Percentiles rank a stretch among this genome's conserved stretches.
Conservation (phyloP, 148 eudicot genomes). For the Chenopodium formosanum region DNA sequence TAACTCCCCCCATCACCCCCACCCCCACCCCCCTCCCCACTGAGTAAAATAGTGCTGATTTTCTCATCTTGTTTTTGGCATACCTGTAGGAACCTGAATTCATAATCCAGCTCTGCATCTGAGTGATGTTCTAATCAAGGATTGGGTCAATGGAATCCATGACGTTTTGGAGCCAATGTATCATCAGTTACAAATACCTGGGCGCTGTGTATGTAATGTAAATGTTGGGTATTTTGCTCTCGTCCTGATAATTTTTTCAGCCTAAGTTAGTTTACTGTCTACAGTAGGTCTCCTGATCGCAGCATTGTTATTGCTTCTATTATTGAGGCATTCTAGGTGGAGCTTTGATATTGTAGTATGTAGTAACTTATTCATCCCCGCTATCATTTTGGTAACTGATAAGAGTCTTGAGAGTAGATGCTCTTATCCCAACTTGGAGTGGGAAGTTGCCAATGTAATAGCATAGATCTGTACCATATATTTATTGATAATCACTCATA, state of each 20-base stretch:
- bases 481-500: not conserved
- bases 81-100: constrained; percentile 17
- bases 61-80: not conserved
- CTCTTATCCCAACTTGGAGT: constrained; percentile 4
- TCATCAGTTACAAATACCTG: not conserved
- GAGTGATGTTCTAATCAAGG: not conserved
- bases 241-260: not conserved
- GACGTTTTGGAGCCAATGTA: not conserved
- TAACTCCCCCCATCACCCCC: too few species aligned
- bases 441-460: constrained; percentile 7
- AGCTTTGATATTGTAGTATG: constrained; percentile 16
- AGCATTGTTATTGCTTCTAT: not conserved
- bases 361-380: not conserved
- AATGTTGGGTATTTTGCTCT: constrained; percentile 1
- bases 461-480: not conserved
- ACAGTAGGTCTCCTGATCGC: not conserved
- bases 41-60: not conserved
- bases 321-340: constrained; percentile 13
- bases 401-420: constrained; percentile 3
- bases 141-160: not conserved
- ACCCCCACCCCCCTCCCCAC: not conserved
- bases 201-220: constrained; percentile 9
- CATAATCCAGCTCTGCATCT: not conserved
- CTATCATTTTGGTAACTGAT: not conserved
- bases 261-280: not conserved